Evolutionary conservation across 2,329 filamentous ascomycete genomes (phyloP), one percentile per base, ranked within the genome.

Genomic region (Pseudogymnoascus sp.): DNA sequence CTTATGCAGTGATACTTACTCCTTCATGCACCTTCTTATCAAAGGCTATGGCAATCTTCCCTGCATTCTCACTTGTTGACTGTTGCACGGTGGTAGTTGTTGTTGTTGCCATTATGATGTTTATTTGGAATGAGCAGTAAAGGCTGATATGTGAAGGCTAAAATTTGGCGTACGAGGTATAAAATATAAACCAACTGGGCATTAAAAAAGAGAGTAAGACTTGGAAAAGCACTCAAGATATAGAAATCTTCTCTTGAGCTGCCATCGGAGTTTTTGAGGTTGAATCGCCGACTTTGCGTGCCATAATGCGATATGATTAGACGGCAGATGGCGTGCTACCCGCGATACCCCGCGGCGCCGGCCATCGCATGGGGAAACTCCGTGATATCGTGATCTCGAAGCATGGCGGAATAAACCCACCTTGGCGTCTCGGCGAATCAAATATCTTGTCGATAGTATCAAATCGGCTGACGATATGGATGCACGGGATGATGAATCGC

Each of bases 401-500:
- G 13, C 44, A 51, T 51, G 44, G n/a, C 15, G 44, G 15, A 51
- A 15, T 51, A 51, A 51, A 15, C 2, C 44, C 27, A 51, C 27
- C 27, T 51, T 51, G 25, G 27, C 27, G 7, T 29, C 3, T n/a
- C 13, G 25, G 44, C 44, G 44, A 51, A 51, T 51, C 44, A 51
- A 15, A 3, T 15, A 51, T 31, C 44, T 51, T 15, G 13, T 25
- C 15, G 27, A 51, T 51, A 51, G 13, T 10, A 51, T 51, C 44
- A 51, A 51, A 31, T 27, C n/a, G 27, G 27, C 44, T 51, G 44
- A 51, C 44, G 44, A 51, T 51, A 51, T 51, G 44, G 27, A 15
- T 51, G 44, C 44, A 31, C 44, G 44, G 44, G 44, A 51, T 51
- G 44, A 27, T 51, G 44, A 51, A 51, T 51, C 44, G 44, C 44